These are phyloP conservation scores for Mycena rosella DNA, from an alignment of 768 basidiomycete species.

Conservation along the genomic window DNA sequence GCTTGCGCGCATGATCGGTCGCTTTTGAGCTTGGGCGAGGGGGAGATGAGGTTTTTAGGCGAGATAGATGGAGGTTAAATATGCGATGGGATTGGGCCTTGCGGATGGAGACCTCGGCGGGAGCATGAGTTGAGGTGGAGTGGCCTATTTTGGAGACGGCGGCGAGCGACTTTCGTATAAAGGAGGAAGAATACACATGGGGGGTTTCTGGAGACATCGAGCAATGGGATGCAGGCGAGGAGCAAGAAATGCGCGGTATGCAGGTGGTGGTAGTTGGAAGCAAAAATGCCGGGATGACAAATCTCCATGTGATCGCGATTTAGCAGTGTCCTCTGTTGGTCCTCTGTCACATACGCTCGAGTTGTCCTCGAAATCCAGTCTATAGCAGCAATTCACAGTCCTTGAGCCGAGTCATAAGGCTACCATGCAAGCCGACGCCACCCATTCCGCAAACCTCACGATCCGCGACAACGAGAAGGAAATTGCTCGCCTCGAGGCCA, in stretches of 20 bases:
- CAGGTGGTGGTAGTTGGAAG: not conserved
- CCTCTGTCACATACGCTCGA: no score
- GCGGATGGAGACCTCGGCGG: not conserved
- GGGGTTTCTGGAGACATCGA: slow-evolving; percentile 24
- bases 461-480: not conserved
- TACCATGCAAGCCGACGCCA: slow-evolving; percentile 1
- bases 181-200: slow-evolving; percentile 6
- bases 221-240: slow-evolving; percentile 26
- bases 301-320: slow-evolving; percentile 14
- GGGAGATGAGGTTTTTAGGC: slow-evolving; percentile 3
- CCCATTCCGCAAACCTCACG: not conserved
- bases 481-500: slow-evolving; percentile 2
- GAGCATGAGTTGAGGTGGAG: not conserved
- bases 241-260: slow-evolving; percentile 1
- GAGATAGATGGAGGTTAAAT: slow-evolving; percentile 21
- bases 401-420: no score
- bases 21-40: slow-evolving; percentile 22
- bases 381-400: no score
- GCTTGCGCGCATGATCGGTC: not conserved
- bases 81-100: slow-evolving; percentile 14
- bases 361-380: no score
- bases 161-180: slow-evolving; percentile 26
- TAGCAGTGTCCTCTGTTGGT: no score
- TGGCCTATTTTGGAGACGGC: slow-evolving; percentile 15
- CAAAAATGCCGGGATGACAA: not conserved